A percentile compares a stretch with the other conserved stretches of the same genome.
Evolutionary conservation across 495 filamentous ascomycete species (phyloP).

Genomic region (Aspergillus biplanus): DNA sequence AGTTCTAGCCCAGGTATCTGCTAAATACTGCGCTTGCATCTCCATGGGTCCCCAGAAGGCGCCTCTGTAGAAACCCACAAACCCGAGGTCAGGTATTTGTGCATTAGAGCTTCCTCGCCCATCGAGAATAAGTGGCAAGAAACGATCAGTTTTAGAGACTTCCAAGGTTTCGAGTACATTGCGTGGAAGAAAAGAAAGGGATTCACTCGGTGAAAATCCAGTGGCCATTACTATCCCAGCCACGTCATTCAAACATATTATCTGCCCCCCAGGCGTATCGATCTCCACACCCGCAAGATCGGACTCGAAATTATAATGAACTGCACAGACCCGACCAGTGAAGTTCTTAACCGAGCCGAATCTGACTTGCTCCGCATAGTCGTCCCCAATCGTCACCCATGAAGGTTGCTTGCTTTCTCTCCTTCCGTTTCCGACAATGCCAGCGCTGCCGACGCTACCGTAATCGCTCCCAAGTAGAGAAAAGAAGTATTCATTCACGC

Average conservation of each 20-base stretch:
- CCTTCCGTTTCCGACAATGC: slow-evolving; percentile 17
- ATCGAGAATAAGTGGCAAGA: slow-evolving; percentile 70
- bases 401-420: slow-evolving; percentile 48
- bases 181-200: slow-evolving; percentile 62
- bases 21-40: slow-evolving; percentile 76
- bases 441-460: slow-evolving; percentile 30
- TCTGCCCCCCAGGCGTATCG: slow-evolving; percentile 30
- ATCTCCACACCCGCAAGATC: slow-evolving; percentile 38
- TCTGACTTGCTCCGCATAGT: slow-evolving; percentile 73
- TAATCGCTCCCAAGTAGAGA: slow-evolving; percentile 67
- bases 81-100: slow-evolving; percentile 66
- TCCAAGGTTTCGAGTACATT: slow-evolving; percentile 59
- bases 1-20: slow-evolving; percentile 39
- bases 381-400: slow-evolving; percentile 69
- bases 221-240: slow-evolving; percentile 75
- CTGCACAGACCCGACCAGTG: slow-evolving; percentile 34
- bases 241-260: slow-evolving; percentile 52
- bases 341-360: slow-evolving; percentile 57
- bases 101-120: slow-evolving; percentile 66
- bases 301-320: slow-evolving; percentile 28
- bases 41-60: slow-evolving; percentile 90
- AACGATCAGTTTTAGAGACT: slow-evolving; percentile 54
- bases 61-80: slow-evolving; percentile 84
- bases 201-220: slow-evolving; percentile 67
- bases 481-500: slow-evolving; percentile 57